Evolutionary conservation across 1,284 basidiomycete species (phyloP).

Genomic region (Ceratobasidium sp.): DNA sequence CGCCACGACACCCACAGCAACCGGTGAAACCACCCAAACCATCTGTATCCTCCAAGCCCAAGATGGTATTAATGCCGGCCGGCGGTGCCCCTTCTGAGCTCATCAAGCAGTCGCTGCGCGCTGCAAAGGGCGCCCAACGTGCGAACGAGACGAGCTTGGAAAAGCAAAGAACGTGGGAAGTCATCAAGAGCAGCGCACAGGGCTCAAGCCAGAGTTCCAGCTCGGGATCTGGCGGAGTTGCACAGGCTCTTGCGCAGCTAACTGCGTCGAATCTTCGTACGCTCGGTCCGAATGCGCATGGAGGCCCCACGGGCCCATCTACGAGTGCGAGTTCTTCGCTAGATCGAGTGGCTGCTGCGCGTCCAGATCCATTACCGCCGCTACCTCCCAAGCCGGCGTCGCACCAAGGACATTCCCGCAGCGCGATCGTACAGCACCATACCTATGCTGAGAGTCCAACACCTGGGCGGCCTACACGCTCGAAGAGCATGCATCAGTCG

Average conservation of each 20-base stretch:
- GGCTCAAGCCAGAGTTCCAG: constrained; percentile 11
- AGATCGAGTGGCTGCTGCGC: constrained; percentile 30
- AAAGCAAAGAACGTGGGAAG: constrained; percentile 42
- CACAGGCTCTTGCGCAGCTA: constrained; percentile 29
- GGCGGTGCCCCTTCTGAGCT: constrained; percentile 24
- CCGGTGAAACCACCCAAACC: constrained; percentile 40
- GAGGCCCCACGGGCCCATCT: constrained; percentile 29
- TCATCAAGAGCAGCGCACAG: constrained; percentile 42
- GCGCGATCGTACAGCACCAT: not conserved
- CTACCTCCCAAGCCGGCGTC: constrained; percentile 31
- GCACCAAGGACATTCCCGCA: constrained; percentile 28
- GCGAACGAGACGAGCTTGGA: constrained; percentile 41
- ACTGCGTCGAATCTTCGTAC: constrained; percentile 38
- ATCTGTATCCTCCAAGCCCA: constrained; percentile 30
- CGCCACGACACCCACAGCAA: constrained; percentile 43
- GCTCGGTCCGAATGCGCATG: not conserved
- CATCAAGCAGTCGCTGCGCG: constrained; percentile 43
- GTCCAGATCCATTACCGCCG: constrained; percentile 25
- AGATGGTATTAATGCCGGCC: constrained; percentile 14
- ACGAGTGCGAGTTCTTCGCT: constrained; percentile 38
- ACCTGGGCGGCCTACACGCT: constrained; percentile 20
- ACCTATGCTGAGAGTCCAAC: not conserved
- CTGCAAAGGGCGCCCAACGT: constrained; percentile 43
- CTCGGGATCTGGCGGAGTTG: constrained; percentile 13
- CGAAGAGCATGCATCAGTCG: constrained; percentile 28